Conservation (phyloP, 495 filamentous ascomycete species). For the Sphaerosporella brunnea region DNA sequence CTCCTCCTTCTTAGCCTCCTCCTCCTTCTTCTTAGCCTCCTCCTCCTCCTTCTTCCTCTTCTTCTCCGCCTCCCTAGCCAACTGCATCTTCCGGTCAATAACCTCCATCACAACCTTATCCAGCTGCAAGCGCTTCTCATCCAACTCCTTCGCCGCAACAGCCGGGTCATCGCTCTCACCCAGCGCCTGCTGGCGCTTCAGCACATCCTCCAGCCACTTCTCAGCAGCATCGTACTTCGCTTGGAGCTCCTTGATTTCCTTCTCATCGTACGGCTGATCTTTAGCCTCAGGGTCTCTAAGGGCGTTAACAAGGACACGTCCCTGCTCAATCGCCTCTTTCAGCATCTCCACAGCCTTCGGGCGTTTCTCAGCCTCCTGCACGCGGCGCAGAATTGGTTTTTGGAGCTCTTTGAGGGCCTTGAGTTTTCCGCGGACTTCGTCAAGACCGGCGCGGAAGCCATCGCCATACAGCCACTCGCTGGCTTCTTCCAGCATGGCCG, state of each 20-base stretch:
- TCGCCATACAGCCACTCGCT: slow-evolving; percentile 86
- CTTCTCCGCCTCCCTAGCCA: slow-evolving; percentile 36
- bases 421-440: slow-evolving; percentile 52
- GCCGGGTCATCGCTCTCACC: slow-evolving; percentile 50
- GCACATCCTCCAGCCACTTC: slow-evolving; percentile 52
- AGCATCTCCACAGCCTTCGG: slow-evolving; percentile 25
- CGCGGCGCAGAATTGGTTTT: slow-evolving; percentile 33
- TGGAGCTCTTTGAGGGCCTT: slow-evolving; percentile 43
- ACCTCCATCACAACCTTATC: slow-evolving; percentile 50
- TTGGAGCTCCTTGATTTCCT: slow-evolving; percentile 43
- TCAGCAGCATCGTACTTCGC: slow-evolving; percentile 31
- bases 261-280: slow-evolving; percentile 28
- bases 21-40: slow-evolving; percentile 29
- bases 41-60: slow-evolving; percentile 30
- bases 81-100: slow-evolving; percentile 50
- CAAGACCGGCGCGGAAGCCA: slow-evolving; percentile 52
- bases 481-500: slow-evolving; percentile 43
- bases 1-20: slow-evolving; percentile 31
- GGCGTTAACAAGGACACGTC: slow-evolving; percentile 29
- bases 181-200: slow-evolving; percentile 50
- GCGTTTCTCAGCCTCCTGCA: slow-evolving; percentile 30
- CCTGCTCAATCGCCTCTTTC: slow-evolving; percentile 35
- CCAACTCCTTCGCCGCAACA: slow-evolving; percentile 47
- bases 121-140: slow-evolving; percentile 41
- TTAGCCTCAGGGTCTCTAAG: slow-evolving; percentile 28